Conservation (phyloP, 139 green algal genomes). For the Trebouxia sp. region DNA sequence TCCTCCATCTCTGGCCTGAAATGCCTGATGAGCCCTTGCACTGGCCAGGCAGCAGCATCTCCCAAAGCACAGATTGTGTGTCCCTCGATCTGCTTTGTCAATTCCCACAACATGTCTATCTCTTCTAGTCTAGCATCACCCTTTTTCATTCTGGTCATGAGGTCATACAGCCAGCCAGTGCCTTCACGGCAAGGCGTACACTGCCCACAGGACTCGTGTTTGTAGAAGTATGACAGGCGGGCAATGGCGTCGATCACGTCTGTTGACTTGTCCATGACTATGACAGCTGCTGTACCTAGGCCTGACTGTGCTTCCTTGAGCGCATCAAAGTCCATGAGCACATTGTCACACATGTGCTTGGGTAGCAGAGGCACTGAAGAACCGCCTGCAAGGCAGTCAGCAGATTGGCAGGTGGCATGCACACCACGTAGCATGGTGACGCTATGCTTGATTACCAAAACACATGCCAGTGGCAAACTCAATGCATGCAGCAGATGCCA, state of each 20-base stretch:
- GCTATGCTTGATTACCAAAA: too few relatives aligned
- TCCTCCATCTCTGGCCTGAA: slow-evolving; percentile 84
- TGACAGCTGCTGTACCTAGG: slow-evolving; percentile 97
- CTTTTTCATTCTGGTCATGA: slow-evolving; percentile 85
- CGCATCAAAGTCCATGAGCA: slow-evolving; percentile 98
- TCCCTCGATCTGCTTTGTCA: slow-evolving; percentile 97
- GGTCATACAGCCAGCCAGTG: slow-evolving; percentile 87
- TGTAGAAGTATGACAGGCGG: slow-evolving; percentile 98
- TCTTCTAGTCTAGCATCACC: slow-evolving; percentile 93
- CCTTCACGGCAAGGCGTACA: slow-evolving; percentile 98
- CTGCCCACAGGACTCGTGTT: slow-evolving; percentile 98
- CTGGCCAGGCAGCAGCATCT: slow-evolving; percentile 95
- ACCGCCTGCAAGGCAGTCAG: slow-evolving; percentile 64
- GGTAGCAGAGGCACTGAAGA: slow-evolving; percentile 93
- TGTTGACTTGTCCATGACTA: slow-evolving; percentile 99
- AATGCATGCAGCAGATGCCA: too few relatives aligned
- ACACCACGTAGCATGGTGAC: too few relatives aligned
- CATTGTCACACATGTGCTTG: slow-evolving; percentile 82
- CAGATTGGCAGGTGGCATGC: too few relatives aligned
- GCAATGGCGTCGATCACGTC: slow-evolving; percentile 97
- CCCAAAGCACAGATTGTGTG: slow-evolving; percentile 99
- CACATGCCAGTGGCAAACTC: too few relatives aligned
- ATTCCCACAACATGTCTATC: slow-evolving; percentile 97
- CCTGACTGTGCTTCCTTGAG: slow-evolving; percentile 88
- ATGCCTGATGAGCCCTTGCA: slow-evolving; percentile 96